Conservation (phyloP, 768 basidiomycete genomes). For the Rhizopogon vulgaris region DNA sequence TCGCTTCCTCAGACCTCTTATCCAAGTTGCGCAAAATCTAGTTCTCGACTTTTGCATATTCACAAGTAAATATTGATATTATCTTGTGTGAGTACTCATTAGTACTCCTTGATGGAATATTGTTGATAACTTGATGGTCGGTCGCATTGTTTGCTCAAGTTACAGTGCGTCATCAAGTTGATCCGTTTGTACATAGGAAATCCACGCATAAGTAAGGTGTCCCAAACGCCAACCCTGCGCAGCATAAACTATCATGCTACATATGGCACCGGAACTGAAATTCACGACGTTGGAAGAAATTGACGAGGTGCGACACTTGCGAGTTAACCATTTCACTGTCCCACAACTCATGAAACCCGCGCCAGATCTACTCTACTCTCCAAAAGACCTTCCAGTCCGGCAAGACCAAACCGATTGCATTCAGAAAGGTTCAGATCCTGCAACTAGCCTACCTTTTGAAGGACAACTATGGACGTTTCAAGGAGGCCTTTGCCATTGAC, state of each 20-base stretch:
- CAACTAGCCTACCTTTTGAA: constrained; percentile 67
- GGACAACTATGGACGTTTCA: constrained; percentile 62
- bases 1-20: too few relatives aligned
- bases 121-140: too few relatives aligned
- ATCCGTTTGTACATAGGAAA: too few relatives aligned
- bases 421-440: constrained; percentile 71
- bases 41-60: too few relatives aligned
- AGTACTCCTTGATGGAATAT: too few relatives aligned
- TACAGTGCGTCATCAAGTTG: too few relatives aligned
- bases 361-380: constrained; percentile 52
- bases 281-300: constrained; percentile 54
- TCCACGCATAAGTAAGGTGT: too few relatives aligned
- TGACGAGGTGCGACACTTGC: constrained; percentile 29
- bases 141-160: too few relatives aligned
- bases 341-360: background rate
- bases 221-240: too few relatives aligned
- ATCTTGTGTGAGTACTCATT: too few relatives aligned
- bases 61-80: too few relatives aligned
- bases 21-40: too few relatives aligned
- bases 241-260: constrained; percentile 10
- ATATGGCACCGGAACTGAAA: constrained; percentile 25
- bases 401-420: constrained; percentile 59
- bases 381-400: constrained; percentile 56
- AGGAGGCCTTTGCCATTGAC: constrained; percentile 53
- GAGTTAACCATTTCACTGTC: background rate